A percentile compares a stretch with the other conserved stretches of the same genome.
Evolutionary conservation across 257 asterid species (phyloP).

Genomic region (Marsdenia floribunda): DNA sequence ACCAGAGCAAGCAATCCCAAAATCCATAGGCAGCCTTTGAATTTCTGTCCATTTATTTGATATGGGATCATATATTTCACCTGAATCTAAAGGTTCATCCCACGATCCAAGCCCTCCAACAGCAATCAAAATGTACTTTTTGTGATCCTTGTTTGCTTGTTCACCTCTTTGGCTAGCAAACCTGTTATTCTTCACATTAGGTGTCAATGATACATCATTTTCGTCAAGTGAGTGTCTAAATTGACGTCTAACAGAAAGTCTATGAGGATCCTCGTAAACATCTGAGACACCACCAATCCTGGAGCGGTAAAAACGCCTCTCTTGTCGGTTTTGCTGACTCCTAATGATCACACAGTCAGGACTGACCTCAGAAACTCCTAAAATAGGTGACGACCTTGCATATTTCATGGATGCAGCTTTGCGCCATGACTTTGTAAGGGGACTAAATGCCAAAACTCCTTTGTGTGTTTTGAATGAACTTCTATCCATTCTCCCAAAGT

Average conservation of each 20-base stretch:
- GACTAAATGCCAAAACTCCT: constrained; percentile 66
- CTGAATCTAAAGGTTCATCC: constrained; percentile 81
- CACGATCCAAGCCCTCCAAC: constrained; percentile 95
- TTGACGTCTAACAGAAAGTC: constrained; percentile 80
- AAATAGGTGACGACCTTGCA: constrained; percentile 76
- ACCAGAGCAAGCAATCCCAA: constrained; percentile 82
- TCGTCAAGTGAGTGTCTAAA: constrained; percentile 59
- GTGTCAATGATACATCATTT: constrained; percentile 40
- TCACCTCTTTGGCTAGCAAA: constrained; percentile 38
- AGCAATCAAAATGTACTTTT: constrained; percentile 55
- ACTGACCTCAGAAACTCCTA: constrained; percentile 70
- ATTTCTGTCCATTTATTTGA: constrained; percentile 90
- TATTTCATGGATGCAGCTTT: constrained; percentile 80
- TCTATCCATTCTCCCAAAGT: constrained; percentile 74
- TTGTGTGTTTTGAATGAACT: constrained; percentile 88
- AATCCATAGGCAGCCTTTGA: constrained; percentile 71
- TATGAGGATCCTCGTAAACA: constrained; percentile 95
- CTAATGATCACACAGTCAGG: constrained; percentile 39
- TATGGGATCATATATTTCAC: constrained; percentile 74
- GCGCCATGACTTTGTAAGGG: constrained; percentile 69
- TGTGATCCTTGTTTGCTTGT: constrained; percentile 35
- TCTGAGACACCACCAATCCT: constrained; percentile 70
- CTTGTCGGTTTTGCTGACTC: constrained; percentile 56
- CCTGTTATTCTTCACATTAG: constrained; percentile 36
- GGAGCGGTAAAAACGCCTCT: constrained; percentile 49